Evolutionary conservation across 495 filamentous ascomycete genomes (phyloP).

Genomic region (Trichoderma erinaceum): DNA sequence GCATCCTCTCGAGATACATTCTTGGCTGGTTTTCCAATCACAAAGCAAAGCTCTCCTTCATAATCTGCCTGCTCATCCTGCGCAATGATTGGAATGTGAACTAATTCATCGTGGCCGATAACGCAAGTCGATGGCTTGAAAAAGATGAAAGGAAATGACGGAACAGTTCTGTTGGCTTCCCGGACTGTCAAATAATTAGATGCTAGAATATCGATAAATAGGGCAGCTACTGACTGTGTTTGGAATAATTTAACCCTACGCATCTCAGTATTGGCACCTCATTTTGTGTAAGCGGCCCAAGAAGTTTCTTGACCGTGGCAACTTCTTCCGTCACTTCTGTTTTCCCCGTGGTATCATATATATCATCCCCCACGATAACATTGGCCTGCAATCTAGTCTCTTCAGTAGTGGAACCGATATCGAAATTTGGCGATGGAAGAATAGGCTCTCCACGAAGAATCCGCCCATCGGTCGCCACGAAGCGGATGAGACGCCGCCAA

Average conservation of each 20-base stretch:
- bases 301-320: constrained; percentile 32
- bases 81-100: constrained; percentile 43
- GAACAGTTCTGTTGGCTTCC: constrained; percentile 43
- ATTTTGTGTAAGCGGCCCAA: constrained; percentile 30
- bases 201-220: background rate
- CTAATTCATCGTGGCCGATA: constrained; percentile 34
- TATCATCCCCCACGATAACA: constrained; percentile 35
- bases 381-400: constrained; percentile 34
- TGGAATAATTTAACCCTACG: constrained; percentile 37
- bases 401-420: constrained; percentile 35
- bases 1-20: constrained; percentile 38
- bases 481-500: constrained; percentile 48
- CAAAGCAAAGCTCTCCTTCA: constrained; percentile 44
- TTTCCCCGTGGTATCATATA: constrained; percentile 33
- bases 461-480: constrained; percentile 39
- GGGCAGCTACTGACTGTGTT: constrained; percentile 29
- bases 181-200: constrained; percentile 29
- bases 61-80: constrained; percentile 48
- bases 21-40: constrained; percentile 42
- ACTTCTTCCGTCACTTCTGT: constrained; percentile 32
- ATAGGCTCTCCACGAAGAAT: constrained; percentile 45
- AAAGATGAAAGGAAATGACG: constrained; percentile 46
- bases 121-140: constrained; percentile 44
- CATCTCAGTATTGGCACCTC: constrained; percentile 37
- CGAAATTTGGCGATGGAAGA: constrained; percentile 33